Base-by-base conservation (phyloP, 2,329 filamentous ascomycete species). In the Fusarium sulawesiense region DNA sequence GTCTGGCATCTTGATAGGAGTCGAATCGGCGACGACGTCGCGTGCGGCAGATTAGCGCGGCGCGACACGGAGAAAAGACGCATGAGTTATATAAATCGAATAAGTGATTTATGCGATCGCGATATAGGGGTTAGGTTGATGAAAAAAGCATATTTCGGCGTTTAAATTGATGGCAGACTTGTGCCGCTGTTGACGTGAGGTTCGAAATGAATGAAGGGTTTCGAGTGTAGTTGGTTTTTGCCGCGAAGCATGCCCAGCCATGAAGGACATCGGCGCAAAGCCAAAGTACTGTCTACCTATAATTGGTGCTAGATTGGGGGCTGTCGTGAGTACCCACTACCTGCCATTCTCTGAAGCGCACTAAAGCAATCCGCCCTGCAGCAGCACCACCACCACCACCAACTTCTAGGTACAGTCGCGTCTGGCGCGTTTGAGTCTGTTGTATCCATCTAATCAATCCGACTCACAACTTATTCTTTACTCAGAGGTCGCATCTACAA, bases 1-100 rank as follows among this genome's bases (percentile, higher is more conserved):
- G 81, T 91, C 89, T 75, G 89, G 88, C 89, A 91, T 91, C 71
- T 75, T 77, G 75, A 73, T 66, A 66, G 59, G 68, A 70, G 71
- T 68, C 66, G 74, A 68, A 69, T 75, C 72, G 76, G 71, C 72
- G 75, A 73, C 74, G 66, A 72, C 73, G 83, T 84, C 84, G 85
- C 85, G 83, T 81, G 81, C 82, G 78, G 78, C 79, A 76, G 74
- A 77, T 68, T 70, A 78, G 82, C 82, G 80, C 82, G 79, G 82
- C 82, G 81, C 82, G 78, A 78, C 78, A 81, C 78, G 78, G 75
- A 77, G 70, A 78, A 75, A 72, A 62, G 76, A 77, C 71, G 81
- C 81, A 84, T 83, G 80, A 78, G 81, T 78, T 76, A 78, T 81
- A 83, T 81, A 50, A 51, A 82, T 78, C 70, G 74, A 77, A 74